Evolutionary conservation across 2,329 filamentous ascomycete species (phyloP).

Genomic region (Chaetomium sp.): DNA sequence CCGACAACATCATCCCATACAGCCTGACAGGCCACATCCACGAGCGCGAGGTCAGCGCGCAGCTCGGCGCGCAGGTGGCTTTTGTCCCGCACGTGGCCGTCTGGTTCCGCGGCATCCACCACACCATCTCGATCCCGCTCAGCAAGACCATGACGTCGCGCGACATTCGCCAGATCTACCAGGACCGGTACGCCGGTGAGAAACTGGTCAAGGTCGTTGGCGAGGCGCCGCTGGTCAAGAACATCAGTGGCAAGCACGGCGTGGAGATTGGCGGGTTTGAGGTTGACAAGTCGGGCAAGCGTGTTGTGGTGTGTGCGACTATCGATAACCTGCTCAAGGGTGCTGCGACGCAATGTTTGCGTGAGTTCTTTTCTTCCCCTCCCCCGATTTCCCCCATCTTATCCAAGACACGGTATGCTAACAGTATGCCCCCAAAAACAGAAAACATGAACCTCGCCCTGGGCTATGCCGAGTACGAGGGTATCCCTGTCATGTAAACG

Average conservation of each 20-base stretch:
- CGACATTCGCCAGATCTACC: slow-evolving; percentile 89
- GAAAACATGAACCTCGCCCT: slow-evolving; percentile 94
- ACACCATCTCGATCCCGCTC: slow-evolving; percentile 85
- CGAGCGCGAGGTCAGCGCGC: slow-evolving; percentile 78
- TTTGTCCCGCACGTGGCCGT: slow-evolving; percentile 94
- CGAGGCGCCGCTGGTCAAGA: slow-evolving; percentile 78
- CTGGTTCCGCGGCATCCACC: slow-evolving; percentile 94
- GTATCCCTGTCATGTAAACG: slow-evolving; percentile 56
- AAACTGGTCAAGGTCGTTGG: slow-evolving; percentile 89
- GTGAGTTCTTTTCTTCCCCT: slow-evolving; percentile 46
- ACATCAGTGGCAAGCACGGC: slow-evolving; percentile 77
- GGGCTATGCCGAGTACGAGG: slow-evolving; percentile 82
- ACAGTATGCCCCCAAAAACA: slow-evolving; percentile 27
- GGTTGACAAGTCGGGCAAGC: slow-evolving; percentile 82
- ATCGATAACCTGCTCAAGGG: slow-evolving; percentile 95
- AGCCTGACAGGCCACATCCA: slow-evolving; percentile 90
- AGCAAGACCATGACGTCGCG: slow-evolving; percentile 81
- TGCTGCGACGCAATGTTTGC: slow-evolving; percentile 85
- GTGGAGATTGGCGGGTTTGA: slow-evolving; percentile 94
- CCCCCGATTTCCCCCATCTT: no score
- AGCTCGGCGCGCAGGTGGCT: slow-evolving; percentile 66
- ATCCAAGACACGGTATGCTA: slow-evolving; percentile 7
- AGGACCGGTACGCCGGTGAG: slow-evolving; percentile 93
- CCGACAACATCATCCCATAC: slow-evolving; percentile 86
- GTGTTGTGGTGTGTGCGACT: slow-evolving; percentile 88